Base-by-base conservation (phyloP, 805 yeast species). In the Monosporozyma aerobia region DNA sequence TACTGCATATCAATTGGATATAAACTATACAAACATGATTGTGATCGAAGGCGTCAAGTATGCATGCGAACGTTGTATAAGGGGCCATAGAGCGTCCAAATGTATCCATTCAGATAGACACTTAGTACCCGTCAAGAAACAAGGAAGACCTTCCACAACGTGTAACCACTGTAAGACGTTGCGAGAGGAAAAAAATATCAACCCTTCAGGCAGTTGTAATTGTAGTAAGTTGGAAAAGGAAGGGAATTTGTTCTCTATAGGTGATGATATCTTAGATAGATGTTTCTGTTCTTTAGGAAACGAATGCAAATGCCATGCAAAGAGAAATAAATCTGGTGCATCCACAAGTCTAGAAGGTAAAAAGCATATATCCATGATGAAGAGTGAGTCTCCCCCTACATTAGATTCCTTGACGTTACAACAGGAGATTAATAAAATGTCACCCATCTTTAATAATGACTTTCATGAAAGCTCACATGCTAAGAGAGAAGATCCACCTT, bases 1-100 rank as follows among this genome's bases (percentile, higher is more conserved):
- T 27, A 27, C 7, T 27, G 29, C 1, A 13, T 35, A 35, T 14
- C n/a, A 35, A 35, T 16, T 13, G 14, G 39, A 14, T 35, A 35
- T 30, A 8, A 11, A 35, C 23, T 23, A 27, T 29, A 25, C 4
- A 23, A 56, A 5, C 6, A 92, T 90, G 97, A 96, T 92, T 52
- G 73, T 87, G 49, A 82, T 90, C 51, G 87, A 90, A 62, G 97
- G 97, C 43, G 84, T 85, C 57, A 92, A 94, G 67, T 92, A 90
- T 70, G 98, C 99, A 54, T 92, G 99, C 68, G 95, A 89, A 57
- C 73, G 96, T 56, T 92, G 99, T 69, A 90, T 92, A 48, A 77
- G 98, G 54, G 99, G 99, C 46, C 99, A 92, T 64, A 75, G 98
- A 49, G 97, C 90, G 45, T 86, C 97, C 1, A 80, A 94, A 2